A percentile compares a stretch with the other conserved stretches of the same genome.
phyloP scores from a whole-genome alignment of 1,139 yeast genomes.

The Geotrichum citri-aurantii region DNA sequence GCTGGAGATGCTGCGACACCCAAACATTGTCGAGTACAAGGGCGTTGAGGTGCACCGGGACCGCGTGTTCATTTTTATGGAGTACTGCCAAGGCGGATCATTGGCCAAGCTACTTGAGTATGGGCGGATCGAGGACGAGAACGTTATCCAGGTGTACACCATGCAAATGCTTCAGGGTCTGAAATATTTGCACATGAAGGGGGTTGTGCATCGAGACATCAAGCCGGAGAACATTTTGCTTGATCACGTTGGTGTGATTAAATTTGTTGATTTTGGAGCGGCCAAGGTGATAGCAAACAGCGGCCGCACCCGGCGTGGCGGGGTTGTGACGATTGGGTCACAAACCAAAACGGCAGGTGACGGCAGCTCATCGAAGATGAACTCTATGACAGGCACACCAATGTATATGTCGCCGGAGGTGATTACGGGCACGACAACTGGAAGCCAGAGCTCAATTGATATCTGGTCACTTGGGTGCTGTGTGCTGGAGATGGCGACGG shows the following conservation, averaged over 20 bases:
- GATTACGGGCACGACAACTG: constrained; percentile 62
- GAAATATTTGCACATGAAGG: constrained; percentile 88
- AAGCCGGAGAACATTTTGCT: constrained; percentile 90
- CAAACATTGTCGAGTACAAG: constrained; percentile 90
- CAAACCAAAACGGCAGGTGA: constrained; percentile 10
- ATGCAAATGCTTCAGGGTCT: constrained; percentile 91
- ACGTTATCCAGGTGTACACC: constrained; percentile 85
- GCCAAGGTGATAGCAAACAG: constrained; percentile 86
- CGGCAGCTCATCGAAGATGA: constrained; percentile 25
- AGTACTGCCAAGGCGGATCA: constrained; percentile 94
- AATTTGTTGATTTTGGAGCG: constrained; percentile 96
- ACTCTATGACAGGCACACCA: constrained; percentile 85
- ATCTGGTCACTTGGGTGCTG: constrained; percentile 84
- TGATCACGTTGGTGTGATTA: constrained; percentile 88
- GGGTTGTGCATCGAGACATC: constrained; percentile 92
- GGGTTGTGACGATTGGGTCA: background rate
- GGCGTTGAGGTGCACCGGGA: constrained; percentile 98
- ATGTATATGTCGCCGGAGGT: constrained; percentile 99
- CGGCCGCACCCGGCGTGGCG: constrained; percentile 41
- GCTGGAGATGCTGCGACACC: constrained; percentile 88
- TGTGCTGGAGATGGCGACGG: constrained; percentile 85
- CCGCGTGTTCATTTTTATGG: constrained; percentile 93
- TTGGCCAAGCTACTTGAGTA: constrained; percentile 75
- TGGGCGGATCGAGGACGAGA: constrained; percentile 94
- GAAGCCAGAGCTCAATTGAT: constrained; percentile 61